Percentiles rank a stretch among this genome's conserved stretches.
Conservation (phyloP, 202 grass and related monocot genomes). For the Zizania palustris region DNA sequence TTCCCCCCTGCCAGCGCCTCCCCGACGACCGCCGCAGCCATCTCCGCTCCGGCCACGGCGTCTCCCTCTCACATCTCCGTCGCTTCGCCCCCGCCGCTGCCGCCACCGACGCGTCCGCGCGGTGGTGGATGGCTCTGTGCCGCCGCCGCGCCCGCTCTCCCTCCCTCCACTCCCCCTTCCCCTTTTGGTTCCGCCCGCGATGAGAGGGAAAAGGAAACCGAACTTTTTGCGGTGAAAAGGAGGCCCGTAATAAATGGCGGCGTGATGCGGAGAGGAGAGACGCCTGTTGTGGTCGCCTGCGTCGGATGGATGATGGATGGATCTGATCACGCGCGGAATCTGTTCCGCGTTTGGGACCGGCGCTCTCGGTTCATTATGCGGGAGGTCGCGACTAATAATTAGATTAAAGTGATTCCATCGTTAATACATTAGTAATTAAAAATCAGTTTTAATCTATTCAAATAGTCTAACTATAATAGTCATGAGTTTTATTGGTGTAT, state of each 20-base stretch:
- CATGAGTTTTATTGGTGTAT: no score
- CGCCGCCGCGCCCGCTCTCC: no score
- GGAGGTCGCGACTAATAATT: no score
- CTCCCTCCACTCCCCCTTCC: not conserved
- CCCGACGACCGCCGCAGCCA: conserved; percentile 47
- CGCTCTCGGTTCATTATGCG: no score
- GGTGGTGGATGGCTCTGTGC: conserved; percentile 4
- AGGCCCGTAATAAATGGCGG: not conserved
- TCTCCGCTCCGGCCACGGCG: conserved; percentile 27
- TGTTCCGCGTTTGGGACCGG: no score
- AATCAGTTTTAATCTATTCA: no score
- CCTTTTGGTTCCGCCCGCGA: not conserved
- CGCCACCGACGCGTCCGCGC: conserved; percentile 21
- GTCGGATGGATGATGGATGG: no score
- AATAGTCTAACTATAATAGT: no score
- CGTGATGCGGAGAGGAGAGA: not conserved
- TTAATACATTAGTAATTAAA: no score
- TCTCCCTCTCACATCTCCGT: conserved; percentile 65
- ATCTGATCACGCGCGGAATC: no score
- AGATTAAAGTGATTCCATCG: no score
- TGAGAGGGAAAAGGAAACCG: not conserved
- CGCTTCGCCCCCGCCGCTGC: not conserved
- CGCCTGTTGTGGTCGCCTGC: no score
- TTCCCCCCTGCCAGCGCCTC: conserved; percentile 40
- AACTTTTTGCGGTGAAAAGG: conserved; percentile 25